Conservation (phyloP, 208 protist species). For the Leishmania turanica region DNA sequence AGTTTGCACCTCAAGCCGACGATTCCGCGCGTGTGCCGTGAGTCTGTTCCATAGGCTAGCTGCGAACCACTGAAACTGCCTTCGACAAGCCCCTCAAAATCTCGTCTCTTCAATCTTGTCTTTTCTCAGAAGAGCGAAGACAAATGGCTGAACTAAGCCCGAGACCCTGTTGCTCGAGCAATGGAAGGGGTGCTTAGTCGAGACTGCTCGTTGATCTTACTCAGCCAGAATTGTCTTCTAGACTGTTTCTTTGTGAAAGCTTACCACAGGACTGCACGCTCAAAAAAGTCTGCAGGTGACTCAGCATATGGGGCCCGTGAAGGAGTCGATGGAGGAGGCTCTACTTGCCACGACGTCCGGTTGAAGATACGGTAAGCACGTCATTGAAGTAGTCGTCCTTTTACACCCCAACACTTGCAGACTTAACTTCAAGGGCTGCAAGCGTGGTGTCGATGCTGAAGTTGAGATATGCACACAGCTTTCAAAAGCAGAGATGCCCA, state of each 20-base stretch:
- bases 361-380: neutral
- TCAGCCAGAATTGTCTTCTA: neutral
- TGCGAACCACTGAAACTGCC: neutral
- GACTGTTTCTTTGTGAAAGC: neutral
- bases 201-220: neutral
- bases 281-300: neutral
- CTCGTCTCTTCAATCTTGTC: neutral
- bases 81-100: neutral
- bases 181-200: neutral
- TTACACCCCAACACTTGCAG: neutral
- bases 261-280: neutral
- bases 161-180: neutral
- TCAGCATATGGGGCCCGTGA: neutral
- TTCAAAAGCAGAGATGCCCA: neutral
- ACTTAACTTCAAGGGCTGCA: neutral
- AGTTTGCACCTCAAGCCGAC: neutral
- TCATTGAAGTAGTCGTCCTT: neutral
- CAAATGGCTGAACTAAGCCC: too few relatives aligned
- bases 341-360: too few relatives aligned
- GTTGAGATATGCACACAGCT: neutral
- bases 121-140: too few relatives aligned
- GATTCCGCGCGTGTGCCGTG: neutral
- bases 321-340: neutral
- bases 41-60: neutral
- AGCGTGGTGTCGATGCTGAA: neutral